A percentile compares a stretch with the other conserved stretches of the same genome.
These are phyloP conservation scores for Ascochyta clinopodiicola DNA, from an alignment of 2,329 filamentous ascomycete species.

Conservation along the genomic window DNA sequence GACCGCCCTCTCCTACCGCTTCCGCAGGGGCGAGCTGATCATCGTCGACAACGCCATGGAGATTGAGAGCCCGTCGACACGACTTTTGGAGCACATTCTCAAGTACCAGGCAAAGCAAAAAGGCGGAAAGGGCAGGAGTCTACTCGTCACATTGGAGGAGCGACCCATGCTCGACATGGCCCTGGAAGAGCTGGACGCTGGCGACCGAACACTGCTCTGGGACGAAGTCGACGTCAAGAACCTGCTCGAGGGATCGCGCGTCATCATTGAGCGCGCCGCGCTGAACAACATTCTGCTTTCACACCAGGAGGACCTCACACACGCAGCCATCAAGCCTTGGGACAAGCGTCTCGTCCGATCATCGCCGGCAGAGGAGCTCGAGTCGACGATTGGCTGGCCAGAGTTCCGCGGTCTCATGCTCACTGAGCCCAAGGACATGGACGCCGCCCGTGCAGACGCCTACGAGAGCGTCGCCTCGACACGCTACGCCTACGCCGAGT, in stretches of 20 bases:
- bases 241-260: conserved; percentile 79
- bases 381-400: conserved; percentile 35
- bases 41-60: conserved; percentile 81
- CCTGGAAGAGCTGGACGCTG: conserved; percentile 70
- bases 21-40: conserved; percentile 83
- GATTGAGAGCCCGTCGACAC: conserved; percentile 67
- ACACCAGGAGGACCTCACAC: conserved; percentile 40
- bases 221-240: conserved; percentile 96
- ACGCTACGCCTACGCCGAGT: conserved; percentile 31
- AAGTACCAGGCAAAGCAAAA: conserved; percentile 65
- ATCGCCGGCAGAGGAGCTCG: conserved; percentile 29
- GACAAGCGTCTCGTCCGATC: conserved; percentile 28
- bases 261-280: conserved; percentile 85
- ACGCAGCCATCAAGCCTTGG: conserved; percentile 30
- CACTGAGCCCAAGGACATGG: conserved; percentile 25
- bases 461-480: conserved; percentile 35
- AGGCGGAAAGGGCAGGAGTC: conserved; percentile 32
- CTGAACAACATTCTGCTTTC: conserved; percentile 72
- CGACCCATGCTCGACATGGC: conserved; percentile 67
- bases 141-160: conserved; percentile 39
- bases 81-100: conserved; percentile 73
- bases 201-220: conserved; percentile 71
- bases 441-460: conserved; percentile 29
- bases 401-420: conserved; percentile 37
- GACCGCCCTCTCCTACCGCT: conserved; percentile 91